phyloP scores from a whole-genome alignment of 495 filamentous ascomycete species.

The Tetracladium setigerum region DNA sequence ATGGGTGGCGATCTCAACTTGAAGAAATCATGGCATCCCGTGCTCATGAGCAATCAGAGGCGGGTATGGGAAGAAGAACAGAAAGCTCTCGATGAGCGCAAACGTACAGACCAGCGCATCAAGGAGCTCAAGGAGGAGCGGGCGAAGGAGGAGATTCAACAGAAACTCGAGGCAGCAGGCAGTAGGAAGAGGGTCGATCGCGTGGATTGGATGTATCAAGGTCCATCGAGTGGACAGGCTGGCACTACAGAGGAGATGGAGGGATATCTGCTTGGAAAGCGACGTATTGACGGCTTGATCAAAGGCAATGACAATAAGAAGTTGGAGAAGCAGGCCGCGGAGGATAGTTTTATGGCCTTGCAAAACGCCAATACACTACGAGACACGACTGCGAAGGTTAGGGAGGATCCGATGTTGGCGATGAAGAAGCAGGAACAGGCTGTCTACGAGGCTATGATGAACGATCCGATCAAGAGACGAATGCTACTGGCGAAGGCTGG shows the following conservation, averaged over 20 bases:
- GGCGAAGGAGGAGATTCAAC: constrained; percentile 82
- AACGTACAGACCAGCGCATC: constrained; percentile 72
- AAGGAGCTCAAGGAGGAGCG: constrained; percentile 95
- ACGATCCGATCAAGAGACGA: constrained; percentile 65
- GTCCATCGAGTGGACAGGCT: constrained; percentile 68
- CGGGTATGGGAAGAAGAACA: constrained; percentile 83
- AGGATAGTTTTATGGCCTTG: constrained; percentile 53
- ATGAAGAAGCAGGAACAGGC: constrained; percentile 91
- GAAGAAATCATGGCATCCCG: constrained; percentile 97
- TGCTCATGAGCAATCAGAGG: constrained; percentile 73
- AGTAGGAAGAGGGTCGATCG: constrained; percentile 64
- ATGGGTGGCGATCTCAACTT: constrained; percentile 90
- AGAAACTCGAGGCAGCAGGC: constrained; percentile 82
- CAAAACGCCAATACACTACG: constrained; percentile 55
- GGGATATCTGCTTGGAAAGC: constrained; percentile 85
- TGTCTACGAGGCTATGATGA: constrained; percentile 82
- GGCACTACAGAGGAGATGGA: constrained; percentile 91
- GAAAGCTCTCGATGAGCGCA: constrained; percentile 91
- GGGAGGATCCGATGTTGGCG: constrained; percentile 81
- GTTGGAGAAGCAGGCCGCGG: constrained; percentile 70
- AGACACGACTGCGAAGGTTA: constrained; percentile 76
- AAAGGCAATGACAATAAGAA: constrained; percentile 76
- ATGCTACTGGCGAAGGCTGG: constrained; percentile 59
- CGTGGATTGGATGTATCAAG: constrained; percentile 97
- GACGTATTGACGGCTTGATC: constrained; percentile 82